phyloP scores from a whole-genome alignment of 768 basidiomycete species.

The Inosperma sp. region DNA sequence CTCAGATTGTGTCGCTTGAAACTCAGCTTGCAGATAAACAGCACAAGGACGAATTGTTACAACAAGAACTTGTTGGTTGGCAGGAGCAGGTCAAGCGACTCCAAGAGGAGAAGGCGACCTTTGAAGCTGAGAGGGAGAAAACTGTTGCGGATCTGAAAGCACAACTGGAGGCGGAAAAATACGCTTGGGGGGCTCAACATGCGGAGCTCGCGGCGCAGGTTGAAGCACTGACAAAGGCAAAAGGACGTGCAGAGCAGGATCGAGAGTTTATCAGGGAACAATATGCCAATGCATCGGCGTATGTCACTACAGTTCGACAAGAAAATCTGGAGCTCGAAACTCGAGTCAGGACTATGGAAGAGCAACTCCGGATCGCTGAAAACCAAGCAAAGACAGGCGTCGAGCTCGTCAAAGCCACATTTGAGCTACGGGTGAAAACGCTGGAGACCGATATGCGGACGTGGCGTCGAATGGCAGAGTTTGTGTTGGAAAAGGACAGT shows the following conservation, averaged over 20 bases:
- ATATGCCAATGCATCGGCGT: conserved; percentile 49
- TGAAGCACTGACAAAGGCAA: conserved; percentile 27
- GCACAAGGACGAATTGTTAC: conserved; percentile 7
- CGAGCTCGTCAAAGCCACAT: conserved; percentile 45
- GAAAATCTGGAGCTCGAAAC: conserved; percentile 51
- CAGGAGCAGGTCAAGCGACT: conserved; percentile 3
- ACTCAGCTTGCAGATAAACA: conserved; percentile 13
- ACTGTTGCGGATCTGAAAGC: not conserved
- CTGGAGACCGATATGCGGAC: conserved; percentile 44
- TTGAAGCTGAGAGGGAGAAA: conserved; percentile 2
- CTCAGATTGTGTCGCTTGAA: conserved; percentile 9
- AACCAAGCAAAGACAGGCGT: conserved; percentile 53
- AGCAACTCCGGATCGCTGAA: no score
- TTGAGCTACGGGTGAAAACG: conserved; percentile 41
- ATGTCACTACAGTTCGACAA: conserved; percentile 38
- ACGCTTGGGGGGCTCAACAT: conserved; percentile 33
- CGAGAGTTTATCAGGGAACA: conserved; percentile 51
- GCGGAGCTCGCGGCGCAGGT: conserved; percentile 21
- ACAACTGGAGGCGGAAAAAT: conserved; percentile 18
- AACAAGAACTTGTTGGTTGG: not conserved
- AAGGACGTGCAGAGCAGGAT: conserved; percentile 39
- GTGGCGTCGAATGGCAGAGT: conserved; percentile 43
- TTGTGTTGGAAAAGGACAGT: conserved; percentile 53
- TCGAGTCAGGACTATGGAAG: conserved; percentile 35
- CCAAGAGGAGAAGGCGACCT: not conserved